Conservation (phyloP, 2,329 filamentous ascomycete species). For the Aspergillus hiratsukae region DNA sequence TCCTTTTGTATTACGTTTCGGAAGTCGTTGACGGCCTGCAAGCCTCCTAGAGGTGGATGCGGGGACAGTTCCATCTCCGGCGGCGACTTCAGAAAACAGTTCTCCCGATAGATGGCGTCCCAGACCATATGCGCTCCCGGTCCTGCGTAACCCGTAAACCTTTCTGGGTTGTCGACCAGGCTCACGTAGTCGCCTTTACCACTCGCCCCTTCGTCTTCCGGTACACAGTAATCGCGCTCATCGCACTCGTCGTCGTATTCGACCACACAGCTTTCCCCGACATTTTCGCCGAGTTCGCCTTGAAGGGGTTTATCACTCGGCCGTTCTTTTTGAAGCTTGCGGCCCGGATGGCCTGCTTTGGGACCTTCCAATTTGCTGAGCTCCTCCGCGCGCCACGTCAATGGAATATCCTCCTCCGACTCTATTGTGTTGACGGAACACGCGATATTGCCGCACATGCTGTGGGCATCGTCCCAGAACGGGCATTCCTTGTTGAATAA, state of each 20-base stretch:
- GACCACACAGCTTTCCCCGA: constrained; percentile 92
- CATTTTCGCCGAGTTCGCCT: constrained; percentile 75
- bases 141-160: constrained; percentile 91
- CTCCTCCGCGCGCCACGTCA: constrained; percentile 86
- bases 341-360: constrained; percentile 81
- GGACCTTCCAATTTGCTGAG: constrained; percentile 89
- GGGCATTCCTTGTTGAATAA: constrained; percentile 92
- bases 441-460: constrained; percentile 94
- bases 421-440: constrained; percentile 94
- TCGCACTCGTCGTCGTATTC: constrained; percentile 98
- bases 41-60: constrained; percentile 37
- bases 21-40: constrained; percentile 58
- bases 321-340: constrained; percentile 65
- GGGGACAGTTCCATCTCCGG: constrained; percentile 25
- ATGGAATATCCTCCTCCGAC: constrained; percentile 88
- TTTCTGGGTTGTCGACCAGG: constrained; percentile 85
- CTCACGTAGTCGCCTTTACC: constrained; percentile 96
- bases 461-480: constrained; percentile 90
- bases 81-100: constrained; percentile 69
- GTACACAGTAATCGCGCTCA: constrained; percentile 92
- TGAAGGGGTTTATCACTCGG: constrained; percentile 68
- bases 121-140: constrained; percentile 83
- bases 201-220: constrained; percentile 82
- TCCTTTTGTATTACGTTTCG: constrained; percentile 54
- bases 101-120: constrained; percentile 95